Percentiles rank a stretch among this genome's conserved stretches.
phyloP scores from a whole-genome alignment of 805 yeast species.

The Candida oleophila region DNA sequence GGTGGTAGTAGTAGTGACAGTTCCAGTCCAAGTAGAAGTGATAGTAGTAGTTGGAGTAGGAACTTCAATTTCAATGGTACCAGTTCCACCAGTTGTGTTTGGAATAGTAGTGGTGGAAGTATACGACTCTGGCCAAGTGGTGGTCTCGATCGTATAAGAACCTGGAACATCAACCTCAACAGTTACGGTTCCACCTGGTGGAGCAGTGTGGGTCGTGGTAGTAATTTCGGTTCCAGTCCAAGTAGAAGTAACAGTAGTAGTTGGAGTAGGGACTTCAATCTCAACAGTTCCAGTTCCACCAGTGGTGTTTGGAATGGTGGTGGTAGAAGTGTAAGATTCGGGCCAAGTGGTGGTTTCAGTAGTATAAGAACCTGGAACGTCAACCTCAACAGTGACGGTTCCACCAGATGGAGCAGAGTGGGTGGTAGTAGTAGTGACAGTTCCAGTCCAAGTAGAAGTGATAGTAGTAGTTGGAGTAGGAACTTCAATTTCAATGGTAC shows the following conservation, averaged over 20 bases:
- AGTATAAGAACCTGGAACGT: not conserved
- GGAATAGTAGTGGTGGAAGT: slow-evolving; percentile 7
- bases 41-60: slow-evolving; percentile 11
- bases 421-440: slow-evolving; percentile 3
- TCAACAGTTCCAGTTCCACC: slow-evolving; percentile 1
- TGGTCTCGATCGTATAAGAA: slow-evolving; percentile 10
- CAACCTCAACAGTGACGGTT: slow-evolving; percentile 4
- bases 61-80: slow-evolving; percentile 13
- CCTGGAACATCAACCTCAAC: slow-evolving; percentile 1
- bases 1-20: slow-evolving; percentile 4
- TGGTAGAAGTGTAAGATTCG: not conserved
- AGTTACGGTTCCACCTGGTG: slow-evolving; percentile 1
- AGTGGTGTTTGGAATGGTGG: not conserved
- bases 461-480: slow-evolving; percentile 6
- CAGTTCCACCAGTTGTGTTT: slow-evolving; percentile 11
- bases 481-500: slow-evolving; percentile 1
- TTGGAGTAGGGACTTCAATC: slow-evolving; percentile 2
- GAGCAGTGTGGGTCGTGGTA: slow-evolving; percentile 1
- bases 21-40: slow-evolving; percentile 7
- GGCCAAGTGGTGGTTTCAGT: not conserved
- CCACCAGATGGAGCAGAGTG: not conserved
- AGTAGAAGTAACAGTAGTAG: slow-evolving; percentile 1
- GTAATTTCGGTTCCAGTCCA: not conserved
- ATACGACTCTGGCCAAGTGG: slow-evolving; percentile 6
- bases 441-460: slow-evolving; percentile 7